Evolutionary conservation across 495 filamentous ascomycete genomes (phyloP).

Genomic region (Podospora australis): DNA sequence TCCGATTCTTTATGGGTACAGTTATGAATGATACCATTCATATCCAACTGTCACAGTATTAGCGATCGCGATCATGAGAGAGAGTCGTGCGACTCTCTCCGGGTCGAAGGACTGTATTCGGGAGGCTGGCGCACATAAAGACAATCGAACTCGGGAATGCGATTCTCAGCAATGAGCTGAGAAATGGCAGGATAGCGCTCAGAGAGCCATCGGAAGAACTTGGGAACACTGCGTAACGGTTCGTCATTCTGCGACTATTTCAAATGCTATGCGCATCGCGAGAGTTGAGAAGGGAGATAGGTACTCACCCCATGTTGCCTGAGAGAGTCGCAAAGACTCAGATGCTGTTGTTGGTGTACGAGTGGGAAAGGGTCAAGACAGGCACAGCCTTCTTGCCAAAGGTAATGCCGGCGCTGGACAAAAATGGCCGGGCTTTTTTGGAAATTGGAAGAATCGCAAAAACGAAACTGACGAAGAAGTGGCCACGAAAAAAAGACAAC

Average conservation of each 20-base stretch:
- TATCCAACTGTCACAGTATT: slow-evolving; percentile 60
- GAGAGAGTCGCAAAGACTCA: too few species aligned
- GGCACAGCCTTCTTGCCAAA: neutral
- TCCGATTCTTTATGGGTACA: slow-evolving; percentile 96
- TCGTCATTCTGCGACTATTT: neutral
- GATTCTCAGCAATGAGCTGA: slow-evolving; percentile 96
- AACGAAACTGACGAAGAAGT: neutral
- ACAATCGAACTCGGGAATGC: slow-evolving; percentile 98
- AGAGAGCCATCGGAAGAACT: slow-evolving; percentile 89
- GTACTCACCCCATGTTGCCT: slow-evolving; percentile 24
- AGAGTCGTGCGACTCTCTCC: neutral
- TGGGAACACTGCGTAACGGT: slow-evolving; percentile 79
- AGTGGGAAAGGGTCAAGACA: too few species aligned
- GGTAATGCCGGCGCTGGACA: slow-evolving; percentile 28
- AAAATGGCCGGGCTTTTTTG: slow-evolving; percentile 29
- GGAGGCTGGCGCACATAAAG: slow-evolving; percentile 60
- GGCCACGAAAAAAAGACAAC: too few species aligned
- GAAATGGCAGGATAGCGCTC: slow-evolving; percentile 99
- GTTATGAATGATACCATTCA: slow-evolving; percentile 99
- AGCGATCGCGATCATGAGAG: slow-evolving; percentile 7
- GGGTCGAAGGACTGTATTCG: slow-evolving; percentile 3
- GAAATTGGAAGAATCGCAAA: neutral
- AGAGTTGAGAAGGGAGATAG: neutral
- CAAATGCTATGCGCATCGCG: neutral
- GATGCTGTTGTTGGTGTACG: too few species aligned